phyloP scores from a whole-genome alignment of 2,329 filamentous ascomycete genomes.

The Scytalidium sp. region DNA sequence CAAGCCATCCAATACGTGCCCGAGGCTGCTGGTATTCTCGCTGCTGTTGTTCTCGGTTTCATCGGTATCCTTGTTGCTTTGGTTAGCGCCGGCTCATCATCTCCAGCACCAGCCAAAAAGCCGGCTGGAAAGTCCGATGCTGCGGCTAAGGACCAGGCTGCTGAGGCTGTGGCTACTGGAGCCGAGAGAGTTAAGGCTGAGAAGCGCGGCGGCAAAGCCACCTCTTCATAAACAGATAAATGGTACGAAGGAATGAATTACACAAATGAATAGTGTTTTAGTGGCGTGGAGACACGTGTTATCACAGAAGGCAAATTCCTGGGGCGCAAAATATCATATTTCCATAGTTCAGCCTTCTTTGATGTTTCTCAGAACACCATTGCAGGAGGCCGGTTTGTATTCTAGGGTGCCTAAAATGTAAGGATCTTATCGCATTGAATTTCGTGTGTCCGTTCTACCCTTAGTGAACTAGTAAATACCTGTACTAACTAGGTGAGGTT shows the following conservation, averaged over 20 bases:
- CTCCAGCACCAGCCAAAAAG: constrained; percentile 71
- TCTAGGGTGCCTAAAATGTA: neutral
- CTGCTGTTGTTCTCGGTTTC: constrained; percentile 65
- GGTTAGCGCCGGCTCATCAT: constrained; percentile 59
- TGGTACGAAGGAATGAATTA: neutral
- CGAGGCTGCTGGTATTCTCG: constrained; percentile 81
- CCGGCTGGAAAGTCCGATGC: constrained; percentile 65
- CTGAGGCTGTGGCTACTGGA: constrained; percentile 55
- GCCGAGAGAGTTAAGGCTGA: constrained; percentile 70
- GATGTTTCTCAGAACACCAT: neutral
- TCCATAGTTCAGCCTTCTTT: neutral
- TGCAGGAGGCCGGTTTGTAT: neutral
- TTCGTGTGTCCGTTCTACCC: too few relatives aligned
- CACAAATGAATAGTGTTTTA: neutral
- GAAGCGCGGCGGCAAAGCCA: neutral
- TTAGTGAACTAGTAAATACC: too few relatives aligned
- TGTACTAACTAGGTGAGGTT: too few relatives aligned
- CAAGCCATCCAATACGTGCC: constrained; percentile 85
- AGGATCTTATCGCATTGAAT: too few relatives aligned
- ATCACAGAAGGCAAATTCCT: neutral
- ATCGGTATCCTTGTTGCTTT: constrained; percentile 68
- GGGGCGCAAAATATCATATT: neutral
- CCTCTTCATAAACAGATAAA: neutral
- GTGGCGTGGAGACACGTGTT: neutral
- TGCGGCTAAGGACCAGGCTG: constrained; percentile 73